phyloP scores from a whole-genome alignment of 1,139 yeast genomes.

The Candida tunisiensis region DNA sequence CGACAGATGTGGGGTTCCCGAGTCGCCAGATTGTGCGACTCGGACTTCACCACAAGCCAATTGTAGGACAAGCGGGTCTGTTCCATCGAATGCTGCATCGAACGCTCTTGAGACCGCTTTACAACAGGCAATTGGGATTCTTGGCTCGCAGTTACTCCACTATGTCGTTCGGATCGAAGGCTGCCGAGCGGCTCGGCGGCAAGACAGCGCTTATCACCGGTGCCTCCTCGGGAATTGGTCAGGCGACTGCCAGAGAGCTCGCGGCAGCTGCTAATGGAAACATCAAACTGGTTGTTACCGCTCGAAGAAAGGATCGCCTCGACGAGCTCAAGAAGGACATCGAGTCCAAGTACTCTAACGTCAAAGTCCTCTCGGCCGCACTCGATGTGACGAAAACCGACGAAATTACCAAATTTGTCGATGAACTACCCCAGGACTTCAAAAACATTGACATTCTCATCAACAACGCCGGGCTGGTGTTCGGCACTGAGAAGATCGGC shows the following conservation, averaged over 20 bases:
- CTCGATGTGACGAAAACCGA: conserved; percentile 45
- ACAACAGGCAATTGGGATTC: too few relatives aligned
- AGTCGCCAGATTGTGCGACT: too few relatives aligned
- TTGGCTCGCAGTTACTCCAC: background rate
- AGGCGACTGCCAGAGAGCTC: conserved; percentile 60
- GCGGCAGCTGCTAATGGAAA: conserved; percentile 42
- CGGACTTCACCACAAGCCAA: too few relatives aligned
- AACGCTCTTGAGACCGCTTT: too few relatives aligned
- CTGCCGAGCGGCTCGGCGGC: conserved; percentile 44
- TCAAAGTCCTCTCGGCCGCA: conserved; percentile 26
- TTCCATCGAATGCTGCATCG: too few relatives aligned
- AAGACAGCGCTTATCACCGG: conserved; percentile 55
- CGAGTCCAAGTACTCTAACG: conserved; percentile 18
- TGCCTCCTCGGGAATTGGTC: conserved; percentile 66
- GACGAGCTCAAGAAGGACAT: conserved; percentile 18
- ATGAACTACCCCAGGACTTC: conserved; percentile 23
- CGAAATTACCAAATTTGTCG: conserved; percentile 35
- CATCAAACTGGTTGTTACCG: conserved; percentile 47
- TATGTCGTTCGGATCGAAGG: conserved; percentile 34
- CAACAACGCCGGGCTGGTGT: conserved; percentile 78
- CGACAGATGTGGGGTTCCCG: too few relatives aligned
- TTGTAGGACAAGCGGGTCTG: too few relatives aligned
- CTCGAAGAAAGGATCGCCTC: conserved; percentile 46
- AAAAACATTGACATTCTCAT: conserved; percentile 32
- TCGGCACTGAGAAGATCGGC: conserved; percentile 53